Evolutionary conservation across 352 stramenopile genomes (phyloP).

Genomic region (Globisporangium nunn): DNA sequence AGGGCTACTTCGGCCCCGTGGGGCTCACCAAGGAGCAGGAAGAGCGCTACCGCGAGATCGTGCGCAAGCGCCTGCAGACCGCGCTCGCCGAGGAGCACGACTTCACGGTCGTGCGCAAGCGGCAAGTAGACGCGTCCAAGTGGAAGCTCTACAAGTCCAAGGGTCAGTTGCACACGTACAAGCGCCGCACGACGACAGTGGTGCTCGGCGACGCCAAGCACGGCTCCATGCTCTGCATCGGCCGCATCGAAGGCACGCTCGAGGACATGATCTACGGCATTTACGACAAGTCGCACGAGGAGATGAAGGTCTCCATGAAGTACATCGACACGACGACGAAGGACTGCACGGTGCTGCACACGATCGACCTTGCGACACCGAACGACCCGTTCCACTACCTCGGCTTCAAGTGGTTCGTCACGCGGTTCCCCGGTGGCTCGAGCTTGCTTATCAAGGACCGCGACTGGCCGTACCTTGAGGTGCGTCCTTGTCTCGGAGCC

Average conservation of each 20-base stretch:
- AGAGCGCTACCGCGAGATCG: constrained; percentile 19
- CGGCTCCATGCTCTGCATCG: constrained; percentile 23
- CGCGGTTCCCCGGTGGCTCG: constrained; percentile 14
- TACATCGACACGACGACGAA: constrained; percentile 18
- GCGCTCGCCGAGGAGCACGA: constrained; percentile 14
- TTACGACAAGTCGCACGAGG: constrained; percentile 27
- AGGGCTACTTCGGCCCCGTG: constrained; percentile 14
- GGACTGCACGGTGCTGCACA: constrained; percentile 32
- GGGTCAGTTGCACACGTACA: constrained; percentile 35
- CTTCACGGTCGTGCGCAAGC: constrained; percentile 6
- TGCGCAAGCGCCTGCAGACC: constrained; percentile 4
- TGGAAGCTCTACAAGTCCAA: constrained; percentile 45
- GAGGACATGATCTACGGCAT: constrained; percentile 40
- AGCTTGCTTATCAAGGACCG: constrained; percentile 14
- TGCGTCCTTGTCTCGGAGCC: constrained; percentile 3
- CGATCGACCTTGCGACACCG: constrained; percentile 27
- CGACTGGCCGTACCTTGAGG: constrained; percentile 27
- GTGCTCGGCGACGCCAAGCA: constrained; percentile 5
- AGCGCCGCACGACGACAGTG: constrained; percentile 5
- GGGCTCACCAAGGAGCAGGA: constrained; percentile 25
- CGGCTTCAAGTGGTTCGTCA: constrained; percentile 42
- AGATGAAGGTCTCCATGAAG: constrained; percentile 25
- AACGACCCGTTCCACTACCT: constrained; percentile 37
- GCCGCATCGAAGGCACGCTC: constrained; percentile 31
- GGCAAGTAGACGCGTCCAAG: constrained; percentile 27